phyloP scores from a whole-genome alignment of 495 filamentous ascomycete genomes.

The Aspergillus incahuasiensis region DNA sequence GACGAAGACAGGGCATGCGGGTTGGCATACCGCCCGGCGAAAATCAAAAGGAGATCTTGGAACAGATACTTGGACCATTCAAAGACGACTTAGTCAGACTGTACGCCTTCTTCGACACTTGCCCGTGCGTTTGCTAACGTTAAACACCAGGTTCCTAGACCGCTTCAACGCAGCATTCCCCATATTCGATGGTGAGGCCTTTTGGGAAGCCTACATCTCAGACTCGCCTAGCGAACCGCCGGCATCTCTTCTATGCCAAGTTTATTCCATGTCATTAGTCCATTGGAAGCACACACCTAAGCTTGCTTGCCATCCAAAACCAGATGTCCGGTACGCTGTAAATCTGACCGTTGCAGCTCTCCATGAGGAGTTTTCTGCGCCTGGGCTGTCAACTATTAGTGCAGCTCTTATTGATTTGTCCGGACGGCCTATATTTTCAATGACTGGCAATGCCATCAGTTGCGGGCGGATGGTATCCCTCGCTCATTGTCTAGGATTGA shows the following conservation, averaged over 20 bases:
- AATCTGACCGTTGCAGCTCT: constrained; percentile 50
- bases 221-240: constrained; percentile 41
- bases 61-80: constrained; percentile 51
- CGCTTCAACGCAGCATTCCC: constrained; percentile 51
- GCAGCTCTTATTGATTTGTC: constrained; percentile 46
- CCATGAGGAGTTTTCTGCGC: constrained; percentile 48
- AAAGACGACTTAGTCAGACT: constrained; percentile 47
- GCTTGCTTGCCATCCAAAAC: constrained; percentile 42
- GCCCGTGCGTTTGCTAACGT: constrained; percentile 6
- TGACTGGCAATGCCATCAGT: constrained; percentile 50
- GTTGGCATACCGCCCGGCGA: constrained; percentile 46
- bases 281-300: constrained; percentile 48
- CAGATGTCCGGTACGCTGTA: constrained; percentile 47
- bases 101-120: constrained; percentile 26
- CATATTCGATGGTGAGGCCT: constrained; percentile 47
- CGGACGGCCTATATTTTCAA: constrained; percentile 48
- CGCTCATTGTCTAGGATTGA: constrained; percentile 48
- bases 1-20: constrained; percentile 43
- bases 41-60: constrained; percentile 50
- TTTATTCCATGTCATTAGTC: constrained; percentile 49
- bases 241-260: constrained; percentile 47
- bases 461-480: constrained; percentile 47
- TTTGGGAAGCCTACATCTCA: constrained; percentile 43
- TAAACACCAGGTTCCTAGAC: constrained; percentile 39
- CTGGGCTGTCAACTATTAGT: constrained; percentile 47